Evolutionary conservation across 805 yeast genomes (phyloP).

Genomic region (Myxozyma geophila): DNA sequence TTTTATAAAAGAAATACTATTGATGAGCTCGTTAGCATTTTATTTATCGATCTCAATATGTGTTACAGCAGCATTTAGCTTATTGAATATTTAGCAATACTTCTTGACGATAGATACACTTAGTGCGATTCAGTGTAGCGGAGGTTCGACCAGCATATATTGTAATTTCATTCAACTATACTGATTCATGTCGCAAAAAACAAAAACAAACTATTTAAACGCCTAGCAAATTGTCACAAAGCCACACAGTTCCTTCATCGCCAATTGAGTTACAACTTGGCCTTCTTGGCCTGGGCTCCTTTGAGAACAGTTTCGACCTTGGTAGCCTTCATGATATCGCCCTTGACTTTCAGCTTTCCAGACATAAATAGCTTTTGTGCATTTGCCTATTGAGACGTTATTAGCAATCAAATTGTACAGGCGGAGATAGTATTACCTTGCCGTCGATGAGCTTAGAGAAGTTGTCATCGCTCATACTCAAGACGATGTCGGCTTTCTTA

Average conservation of each 20-base stretch:
- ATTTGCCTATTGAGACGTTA: constrained; percentile 50
- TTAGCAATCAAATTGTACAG: neutral
- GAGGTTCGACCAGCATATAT: too few species aligned
- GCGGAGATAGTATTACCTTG: constrained; percentile 47
- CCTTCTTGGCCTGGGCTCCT: constrained; percentile 34
- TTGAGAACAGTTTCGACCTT: constrained; percentile 42
- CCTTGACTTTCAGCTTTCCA: constrained; percentile 85
- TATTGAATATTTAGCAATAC: too few species aligned
- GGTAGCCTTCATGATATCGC: constrained; percentile 89
- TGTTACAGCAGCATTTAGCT: too few species aligned
- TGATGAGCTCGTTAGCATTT: too few species aligned
- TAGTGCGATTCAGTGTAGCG: too few species aligned
- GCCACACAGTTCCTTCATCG: neutral
- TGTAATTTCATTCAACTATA: too few species aligned
- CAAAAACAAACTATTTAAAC: neutral
- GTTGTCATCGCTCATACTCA: constrained; percentile 68
- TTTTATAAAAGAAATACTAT: neutral
- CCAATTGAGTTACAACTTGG: constrained; percentile 32
- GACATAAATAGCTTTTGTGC: constrained; percentile 83
- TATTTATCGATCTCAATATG: too few species aligned
- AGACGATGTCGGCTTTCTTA: constrained; percentile 62
- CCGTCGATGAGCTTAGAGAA: constrained; percentile 74
- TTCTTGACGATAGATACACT: too few species aligned
- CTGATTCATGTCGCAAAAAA: neutral
- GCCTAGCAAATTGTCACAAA: neutral